Conservation (phyloP, 2,329 filamentous ascomycete species). For the Paecilomyces sp. region DNA sequence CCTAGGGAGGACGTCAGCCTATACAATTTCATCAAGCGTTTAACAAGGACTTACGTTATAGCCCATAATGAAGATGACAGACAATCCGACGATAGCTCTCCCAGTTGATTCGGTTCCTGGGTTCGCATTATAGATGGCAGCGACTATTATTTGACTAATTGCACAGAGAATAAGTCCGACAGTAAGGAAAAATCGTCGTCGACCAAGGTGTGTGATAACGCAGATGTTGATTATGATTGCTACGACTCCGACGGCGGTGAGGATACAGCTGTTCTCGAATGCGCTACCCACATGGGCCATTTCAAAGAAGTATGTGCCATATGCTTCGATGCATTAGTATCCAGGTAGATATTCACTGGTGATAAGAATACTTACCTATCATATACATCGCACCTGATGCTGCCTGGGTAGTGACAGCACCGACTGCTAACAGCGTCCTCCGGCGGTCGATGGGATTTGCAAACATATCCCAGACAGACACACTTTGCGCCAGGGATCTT, state of each 20-base stretch:
- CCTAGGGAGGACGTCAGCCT: conserved; percentile 12
- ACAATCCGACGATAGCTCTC: conserved; percentile 43
- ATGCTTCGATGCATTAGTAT: conserved; percentile 30
- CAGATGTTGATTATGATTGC: conserved; percentile 48
- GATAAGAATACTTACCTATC: conserved; percentile 35
- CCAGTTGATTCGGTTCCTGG: conserved; percentile 25
- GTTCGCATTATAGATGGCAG: conserved; percentile 44
- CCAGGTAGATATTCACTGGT: neutral
- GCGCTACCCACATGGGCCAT: conserved; percentile 51
- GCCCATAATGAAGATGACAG: conserved; percentile 47
- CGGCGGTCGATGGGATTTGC: conserved; percentile 47
- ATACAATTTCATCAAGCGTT: neutral
- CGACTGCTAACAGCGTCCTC: conserved; percentile 43
- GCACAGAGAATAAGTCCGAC: conserved; percentile 47
- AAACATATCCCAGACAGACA: conserved; percentile 42
- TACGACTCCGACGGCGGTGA: conserved; percentile 48
- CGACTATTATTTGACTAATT: conserved; percentile 48
- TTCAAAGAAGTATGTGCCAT: conserved; percentile 54
- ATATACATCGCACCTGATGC: conserved; percentile 52
- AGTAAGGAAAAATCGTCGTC: conserved; percentile 48
- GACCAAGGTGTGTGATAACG: conserved; percentile 48
- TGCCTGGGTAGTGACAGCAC: conserved; percentile 44
- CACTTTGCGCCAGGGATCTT: conserved; percentile 23
- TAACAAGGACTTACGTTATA: conserved; percentile 36
- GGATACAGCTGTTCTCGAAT: conserved; percentile 52